A percentile compares a stretch with the other conserved stretches of the same genome.
Conservation (phyloP, 768 basidiomycete species). For the Lactarius psammicola region DNA sequence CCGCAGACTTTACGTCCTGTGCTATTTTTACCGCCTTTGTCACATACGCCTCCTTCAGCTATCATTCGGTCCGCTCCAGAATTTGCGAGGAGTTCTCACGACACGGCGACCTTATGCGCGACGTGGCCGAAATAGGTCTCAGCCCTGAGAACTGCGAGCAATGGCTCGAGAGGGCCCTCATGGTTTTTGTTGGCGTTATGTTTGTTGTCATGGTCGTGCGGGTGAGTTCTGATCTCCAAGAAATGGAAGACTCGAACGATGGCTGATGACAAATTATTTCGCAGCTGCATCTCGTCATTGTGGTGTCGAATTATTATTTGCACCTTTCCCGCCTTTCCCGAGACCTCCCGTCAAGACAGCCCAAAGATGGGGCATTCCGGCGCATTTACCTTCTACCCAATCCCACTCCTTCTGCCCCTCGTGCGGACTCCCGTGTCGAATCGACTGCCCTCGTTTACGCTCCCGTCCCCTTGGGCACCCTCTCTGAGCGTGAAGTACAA, state of each 20-base stretch:
- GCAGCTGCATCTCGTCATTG: conserved; percentile 75
- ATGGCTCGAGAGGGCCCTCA: conserved; percentile 67
- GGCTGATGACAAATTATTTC: conserved; percentile 9
- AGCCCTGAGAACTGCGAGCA: conserved; percentile 79
- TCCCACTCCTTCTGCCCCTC: conserved; percentile 34
- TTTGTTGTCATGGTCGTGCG: conserved; percentile 62
- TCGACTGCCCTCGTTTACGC: conserved; percentile 54
- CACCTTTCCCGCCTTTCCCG: conserved; percentile 49
- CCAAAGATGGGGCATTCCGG: conserved; percentile 41
- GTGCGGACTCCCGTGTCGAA: conserved; percentile 3
- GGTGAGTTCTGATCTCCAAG: conserved; percentile 44
- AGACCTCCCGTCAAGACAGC: conserved; percentile 24
- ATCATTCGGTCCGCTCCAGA: conserved; percentile 50
- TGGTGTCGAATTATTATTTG: conserved; percentile 64
- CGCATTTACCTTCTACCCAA: conserved; percentile 64
- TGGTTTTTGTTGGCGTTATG: conserved; percentile 57
- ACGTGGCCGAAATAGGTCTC: conserved; percentile 67
- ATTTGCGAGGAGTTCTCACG: conserved; percentile 74
- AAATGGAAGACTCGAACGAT: neutral
- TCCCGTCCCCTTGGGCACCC: conserved; percentile 57
- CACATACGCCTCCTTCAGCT: conserved; percentile 58
- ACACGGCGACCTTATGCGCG: conserved; percentile 72
- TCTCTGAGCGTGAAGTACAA: conserved; percentile 52
- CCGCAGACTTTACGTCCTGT: conserved; percentile 74
- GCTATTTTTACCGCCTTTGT: conserved; percentile 55